Percentiles rank a stretch among this genome's conserved stretches.
Conservation (phyloP, 2,329 filamentous ascomycete genomes). For the Oidium heveae region DNA sequence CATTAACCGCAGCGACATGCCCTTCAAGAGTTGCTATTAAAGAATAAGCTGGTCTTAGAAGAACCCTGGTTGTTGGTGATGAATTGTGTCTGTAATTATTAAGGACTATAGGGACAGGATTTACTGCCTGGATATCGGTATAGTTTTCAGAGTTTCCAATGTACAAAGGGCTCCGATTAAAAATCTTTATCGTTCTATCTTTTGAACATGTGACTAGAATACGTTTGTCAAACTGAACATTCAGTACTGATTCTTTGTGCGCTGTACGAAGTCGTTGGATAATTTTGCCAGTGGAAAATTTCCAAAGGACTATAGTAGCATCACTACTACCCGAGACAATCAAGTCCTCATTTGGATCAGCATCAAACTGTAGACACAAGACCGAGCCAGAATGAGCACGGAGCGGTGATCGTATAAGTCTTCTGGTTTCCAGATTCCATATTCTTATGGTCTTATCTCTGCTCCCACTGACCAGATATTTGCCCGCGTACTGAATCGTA, state of each 20-base stretch:
- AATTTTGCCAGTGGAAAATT: constrained; percentile 69
- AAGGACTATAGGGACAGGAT: constrained; percentile 25
- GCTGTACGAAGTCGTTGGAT: constrained; percentile 52
- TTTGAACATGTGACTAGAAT: constrained; percentile 94
- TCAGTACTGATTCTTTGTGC: constrained; percentile 76
- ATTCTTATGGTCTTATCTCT: constrained; percentile 69
- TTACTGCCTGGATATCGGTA: constrained; percentile 17
- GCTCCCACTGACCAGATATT: constrained; percentile 80
- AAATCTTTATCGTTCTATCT: constrained; percentile 90
- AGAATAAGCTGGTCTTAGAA: constrained; percentile 38
- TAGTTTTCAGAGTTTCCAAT: constrained; percentile 32
- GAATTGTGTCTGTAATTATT: constrained; percentile 28
- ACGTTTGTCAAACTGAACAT: constrained; percentile 73
- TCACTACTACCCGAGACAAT: constrained; percentile 94
- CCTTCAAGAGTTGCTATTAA: constrained; percentile 60
- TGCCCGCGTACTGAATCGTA: constrained; percentile 66
- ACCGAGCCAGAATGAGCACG: constrained; percentile 64
- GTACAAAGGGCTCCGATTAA: constrained; percentile 51
- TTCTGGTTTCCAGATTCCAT: constrained; percentile 66
- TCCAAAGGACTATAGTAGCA: constrained; percentile 73
- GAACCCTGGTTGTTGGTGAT: constrained; percentile 20
- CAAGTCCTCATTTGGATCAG: constrained; percentile 62
- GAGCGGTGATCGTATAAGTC: constrained; percentile 51
- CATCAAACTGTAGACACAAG: constrained; percentile 83
- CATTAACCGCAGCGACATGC: constrained; percentile 81